Percentiles rank a stretch among this genome's conserved stretches.
Evolutionary conservation across 768 basidiomycete species (phyloP).

Genomic region (Phanerodontia chrysosporium): DNA sequence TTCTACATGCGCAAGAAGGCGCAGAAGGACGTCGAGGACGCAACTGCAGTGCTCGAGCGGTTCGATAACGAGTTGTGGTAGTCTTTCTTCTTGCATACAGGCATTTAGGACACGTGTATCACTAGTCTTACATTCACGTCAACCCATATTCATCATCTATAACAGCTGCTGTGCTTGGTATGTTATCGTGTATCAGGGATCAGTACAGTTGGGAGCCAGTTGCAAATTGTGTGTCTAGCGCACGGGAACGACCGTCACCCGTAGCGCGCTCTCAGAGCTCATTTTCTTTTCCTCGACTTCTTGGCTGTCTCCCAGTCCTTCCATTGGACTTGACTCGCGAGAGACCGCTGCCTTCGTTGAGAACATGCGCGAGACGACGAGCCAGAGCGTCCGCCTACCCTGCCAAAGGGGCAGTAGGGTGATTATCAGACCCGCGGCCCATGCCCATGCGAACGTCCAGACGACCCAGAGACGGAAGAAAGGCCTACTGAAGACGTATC

Average conservation of each 20-base stretch:
- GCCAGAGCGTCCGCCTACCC: constrained; percentile 8
- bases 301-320: not conserved
- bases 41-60: constrained; percentile 71
- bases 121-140: not conserved
- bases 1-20: constrained; percentile 99
- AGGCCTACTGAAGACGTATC: constrained; percentile 13
- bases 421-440: constrained; percentile 9
- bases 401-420: constrained; percentile 13
- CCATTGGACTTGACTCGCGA: not conserved
- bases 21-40: constrained; percentile 95
- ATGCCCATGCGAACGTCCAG: constrained; percentile 12
- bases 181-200: too few relatives aligned
- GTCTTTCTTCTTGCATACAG: not conserved
- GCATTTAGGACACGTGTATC: not conserved
- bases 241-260: not conserved
- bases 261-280: not conserved
- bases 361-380: not conserved
- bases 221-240: too few relatives aligned
- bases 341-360: too few relatives aligned
- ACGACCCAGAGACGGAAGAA: constrained; percentile 16
- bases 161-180: too few relatives aligned
- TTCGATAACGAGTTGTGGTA: constrained; percentile 80
- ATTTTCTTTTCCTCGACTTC: not conserved
- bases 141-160: not conserved
- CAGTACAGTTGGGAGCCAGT: too few relatives aligned